Evolutionary conservation across 495 filamentous ascomycete genomes (phyloP).

Genomic region (Penicillium robsamsonii): DNA sequence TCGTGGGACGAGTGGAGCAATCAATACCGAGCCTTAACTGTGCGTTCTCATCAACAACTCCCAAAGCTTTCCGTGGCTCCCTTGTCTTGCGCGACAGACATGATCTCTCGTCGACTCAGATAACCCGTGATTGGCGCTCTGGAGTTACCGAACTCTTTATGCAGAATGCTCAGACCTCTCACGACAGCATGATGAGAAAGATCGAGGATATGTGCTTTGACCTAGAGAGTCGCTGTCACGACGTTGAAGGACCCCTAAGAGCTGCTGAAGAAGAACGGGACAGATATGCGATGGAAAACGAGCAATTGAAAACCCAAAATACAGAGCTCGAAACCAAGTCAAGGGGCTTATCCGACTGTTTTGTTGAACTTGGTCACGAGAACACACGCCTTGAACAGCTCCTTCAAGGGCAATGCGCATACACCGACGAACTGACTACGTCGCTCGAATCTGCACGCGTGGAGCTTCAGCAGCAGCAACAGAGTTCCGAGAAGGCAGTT

Average conservation of each 20-base stretch:
- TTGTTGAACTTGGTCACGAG: conserved; percentile 29
- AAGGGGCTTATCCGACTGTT: conserved; percentile 20
- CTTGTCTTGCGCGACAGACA: conserved; percentile 12
- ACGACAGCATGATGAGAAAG: conserved; percentile 44
- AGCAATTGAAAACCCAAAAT: conserved; percentile 23
- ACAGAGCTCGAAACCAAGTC: conserved; percentile 27
- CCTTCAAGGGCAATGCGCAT: conserved; percentile 24
- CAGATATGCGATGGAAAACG: conserved; percentile 27
- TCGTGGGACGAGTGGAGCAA: conserved; percentile 18
- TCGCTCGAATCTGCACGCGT: conserved; percentile 24
- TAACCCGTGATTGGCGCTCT: conserved; percentile 45
- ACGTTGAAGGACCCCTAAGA: conserved; percentile 48
- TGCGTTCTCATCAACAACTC: conserved; percentile 17
- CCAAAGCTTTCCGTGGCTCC: conserved; percentile 12
- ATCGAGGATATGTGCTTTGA: conserved; percentile 54
- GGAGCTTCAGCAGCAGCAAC: conserved; percentile 31
- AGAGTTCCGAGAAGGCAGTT: conserved; percentile 22
- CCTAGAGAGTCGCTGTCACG: conserved; percentile 53
- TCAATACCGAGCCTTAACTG: conserved; percentile 16
- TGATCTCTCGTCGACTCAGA: conserved; percentile 5
- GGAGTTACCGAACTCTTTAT: conserved; percentile 37
- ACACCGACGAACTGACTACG: conserved; percentile 30
- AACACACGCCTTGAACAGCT: conserved; percentile 32
- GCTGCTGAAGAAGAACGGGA: conserved; percentile 44
- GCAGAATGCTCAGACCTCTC: conserved; percentile 33